Percentiles rank a stretch among this genome's conserved stretches.
These are phyloP conservation scores for Neoboletus magnificus DNA, from an alignment of 768 basidiomycete genomes.

Conservation along the genomic window DNA sequence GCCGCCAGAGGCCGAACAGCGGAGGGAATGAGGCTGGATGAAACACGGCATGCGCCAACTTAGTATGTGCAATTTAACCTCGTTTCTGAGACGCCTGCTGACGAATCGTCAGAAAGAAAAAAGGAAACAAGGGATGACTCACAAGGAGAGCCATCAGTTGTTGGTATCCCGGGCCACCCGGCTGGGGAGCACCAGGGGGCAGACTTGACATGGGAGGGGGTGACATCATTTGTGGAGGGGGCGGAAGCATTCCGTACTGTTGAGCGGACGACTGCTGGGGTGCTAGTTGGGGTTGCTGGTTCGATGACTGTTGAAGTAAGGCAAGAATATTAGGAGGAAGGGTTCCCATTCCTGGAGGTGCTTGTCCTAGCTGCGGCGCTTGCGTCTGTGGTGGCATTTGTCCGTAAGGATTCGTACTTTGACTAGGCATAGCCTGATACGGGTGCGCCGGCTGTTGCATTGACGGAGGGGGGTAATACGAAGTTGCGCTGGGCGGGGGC, in stretches of 20 bases:
- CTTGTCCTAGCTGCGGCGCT: conserved; percentile 34
- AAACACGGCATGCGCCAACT: not conserved
- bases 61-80: conserved; percentile 6
- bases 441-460: conserved; percentile 26
- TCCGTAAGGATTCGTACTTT: conserved; percentile 26
- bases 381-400: conserved; percentile 28
- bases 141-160: conserved; percentile 72
- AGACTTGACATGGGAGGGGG: conserved; percentile 41
- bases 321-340: conserved; percentile 72
- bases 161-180: conserved; percentile 48
- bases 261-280: conserved; percentile 29
- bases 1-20: not conserved
- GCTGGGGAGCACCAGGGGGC: conserved; percentile 40
- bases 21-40: not conserved
- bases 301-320: conserved; percentile 52
- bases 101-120: not conserved
- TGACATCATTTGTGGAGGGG: conserved; percentile 44
- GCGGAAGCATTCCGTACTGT: conserved; percentile 38
- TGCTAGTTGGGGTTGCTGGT: conserved; percentile 32
- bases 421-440: conserved; percentile 22
- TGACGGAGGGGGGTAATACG: conserved; percentile 46
- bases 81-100: conserved; percentile 31
- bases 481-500: conserved; percentile 24
- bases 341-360: conserved; percentile 32
- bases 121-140: conserved; percentile 20